Conservation (phyloP, 257 asterid species). For the Jacaranda mimosifolia region DNA sequence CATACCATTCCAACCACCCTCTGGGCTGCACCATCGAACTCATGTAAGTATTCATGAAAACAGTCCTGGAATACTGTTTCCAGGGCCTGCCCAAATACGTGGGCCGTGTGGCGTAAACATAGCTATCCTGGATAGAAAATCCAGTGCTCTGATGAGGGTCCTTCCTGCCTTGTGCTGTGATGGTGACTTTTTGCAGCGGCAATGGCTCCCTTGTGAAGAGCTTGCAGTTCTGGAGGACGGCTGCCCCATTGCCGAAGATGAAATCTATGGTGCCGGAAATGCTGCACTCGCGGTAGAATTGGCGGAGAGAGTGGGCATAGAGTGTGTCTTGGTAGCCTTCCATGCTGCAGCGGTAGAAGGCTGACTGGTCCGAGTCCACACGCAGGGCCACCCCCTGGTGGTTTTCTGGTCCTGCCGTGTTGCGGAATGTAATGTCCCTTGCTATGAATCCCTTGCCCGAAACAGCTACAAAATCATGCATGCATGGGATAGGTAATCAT, state of each 20-base stretch:
- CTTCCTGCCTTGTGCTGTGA: slow-evolving; percentile 93
- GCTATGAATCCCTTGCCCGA: slow-evolving; percentile 96
- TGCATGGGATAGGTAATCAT: too few relatives aligned
- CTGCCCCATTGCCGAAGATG: slow-evolving; percentile 97
- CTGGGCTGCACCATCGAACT: slow-evolving; percentile 88
- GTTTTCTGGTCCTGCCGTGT: slow-evolving; percentile 90
- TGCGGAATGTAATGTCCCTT: slow-evolving; percentile 87
- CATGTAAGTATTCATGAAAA: slow-evolving; percentile 78
- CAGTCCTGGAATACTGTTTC: slow-evolving; percentile 84
- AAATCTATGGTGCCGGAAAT: slow-evolving; percentile 95
- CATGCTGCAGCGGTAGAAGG: slow-evolving; percentile 96
- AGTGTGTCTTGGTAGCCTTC: slow-evolving; percentile 97
- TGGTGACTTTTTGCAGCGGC: slow-evolving; percentile 86
- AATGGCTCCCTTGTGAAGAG: slow-evolving; percentile 78
- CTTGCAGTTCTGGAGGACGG: slow-evolving; percentile 87
- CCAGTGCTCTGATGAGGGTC: slow-evolving; percentile 93
- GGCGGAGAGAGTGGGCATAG: slow-evolving; percentile 95
- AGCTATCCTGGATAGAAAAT: slow-evolving; percentile 78
- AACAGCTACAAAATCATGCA: slow-evolving; percentile 58
- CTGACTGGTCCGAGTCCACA: slow-evolving; percentile 94
- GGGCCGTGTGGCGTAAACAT: slow-evolving; percentile 70
- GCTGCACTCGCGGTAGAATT: slow-evolving; percentile 92
- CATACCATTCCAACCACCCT: slow-evolving; percentile 97
- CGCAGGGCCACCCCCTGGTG: slow-evolving; percentile 96
- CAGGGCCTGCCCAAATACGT: slow-evolving; percentile 93